phyloP scores from a whole-genome alignment of 768 basidiomycete species.

The Stropharia rugosoannulata region DNA sequence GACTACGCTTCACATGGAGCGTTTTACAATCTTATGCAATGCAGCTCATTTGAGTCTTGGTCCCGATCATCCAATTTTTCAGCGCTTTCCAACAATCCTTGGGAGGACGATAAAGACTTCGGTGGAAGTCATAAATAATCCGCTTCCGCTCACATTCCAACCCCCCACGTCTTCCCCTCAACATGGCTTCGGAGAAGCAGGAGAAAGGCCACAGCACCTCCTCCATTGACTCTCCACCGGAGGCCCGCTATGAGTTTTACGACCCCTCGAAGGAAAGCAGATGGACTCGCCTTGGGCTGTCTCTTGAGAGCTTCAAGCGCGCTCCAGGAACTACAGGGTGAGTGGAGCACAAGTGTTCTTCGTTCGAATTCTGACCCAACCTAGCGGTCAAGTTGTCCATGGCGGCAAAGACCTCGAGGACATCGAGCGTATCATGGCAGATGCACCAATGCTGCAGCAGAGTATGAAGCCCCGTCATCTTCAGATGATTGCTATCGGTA shows the following conservation, averaged over 20 bases:
- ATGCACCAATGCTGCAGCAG: slow-evolving; percentile 45
- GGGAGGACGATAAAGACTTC: too few species aligned
- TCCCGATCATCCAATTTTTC: too few species aligned
- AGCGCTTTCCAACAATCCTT: too few species aligned
- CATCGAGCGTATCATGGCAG: slow-evolving; percentile 33
- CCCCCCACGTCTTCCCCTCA: too few species aligned
- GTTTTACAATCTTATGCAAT: too few species aligned
- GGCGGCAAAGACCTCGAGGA: slow-evolving; percentile 34
- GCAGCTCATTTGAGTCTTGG: too few species aligned
- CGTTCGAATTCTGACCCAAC: neutral
- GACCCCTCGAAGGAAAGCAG: slow-evolving; percentile 46
- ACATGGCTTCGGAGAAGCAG: too few species aligned
- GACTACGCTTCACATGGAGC: too few species aligned
- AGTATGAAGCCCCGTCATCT: slow-evolving; percentile 49
- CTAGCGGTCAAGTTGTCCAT: slow-evolving; percentile 37
- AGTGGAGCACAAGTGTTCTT: slow-evolving; percentile 7
- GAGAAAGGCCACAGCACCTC: too few species aligned
- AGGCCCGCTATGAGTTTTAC: slow-evolving; percentile 31
- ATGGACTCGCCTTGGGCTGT: slow-evolving; percentile 44
- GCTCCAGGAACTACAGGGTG: slow-evolving; percentile 47
- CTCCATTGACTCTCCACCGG: too few species aligned
- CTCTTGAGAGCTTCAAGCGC: slow-evolving; percentile 43
- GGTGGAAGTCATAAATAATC: too few species aligned
- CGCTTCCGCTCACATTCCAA: too few species aligned
- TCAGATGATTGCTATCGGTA: slow-evolving; percentile 48